Percentiles rank a stretch among this genome's conserved stretches.
These are phyloP conservation scores for Mucor piriformis DNA, from an alignment of 371 early-diverging fungal genomes.

Conservation along the genomic window DNA sequence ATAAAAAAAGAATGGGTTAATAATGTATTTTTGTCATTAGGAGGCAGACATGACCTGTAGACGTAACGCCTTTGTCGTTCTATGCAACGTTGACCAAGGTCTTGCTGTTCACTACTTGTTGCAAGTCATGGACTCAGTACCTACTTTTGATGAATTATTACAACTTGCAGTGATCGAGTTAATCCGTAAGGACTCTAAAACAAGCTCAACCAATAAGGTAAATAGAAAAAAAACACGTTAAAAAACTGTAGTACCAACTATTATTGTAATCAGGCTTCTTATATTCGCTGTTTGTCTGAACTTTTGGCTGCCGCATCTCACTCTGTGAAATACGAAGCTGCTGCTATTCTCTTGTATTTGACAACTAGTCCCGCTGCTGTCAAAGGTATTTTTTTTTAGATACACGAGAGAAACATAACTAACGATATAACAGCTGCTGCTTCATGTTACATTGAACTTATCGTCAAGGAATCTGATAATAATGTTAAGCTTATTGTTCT, in stretches of 20 bases:
- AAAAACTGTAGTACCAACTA: not conserved
- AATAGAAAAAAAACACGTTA: not conserved
- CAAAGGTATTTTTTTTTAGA: conserved; percentile 63
- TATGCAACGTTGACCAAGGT: conserved; percentile 76
- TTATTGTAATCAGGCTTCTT: conserved; percentile 62
- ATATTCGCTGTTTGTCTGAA: conserved; percentile 87
- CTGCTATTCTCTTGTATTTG: conserved; percentile 85
- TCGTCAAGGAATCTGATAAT: conserved; percentile 93
- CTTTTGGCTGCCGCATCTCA: conserved; percentile 79
- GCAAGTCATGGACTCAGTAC: conserved; percentile 72
- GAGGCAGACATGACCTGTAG: conserved; percentile 92
- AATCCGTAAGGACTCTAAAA: conserved; percentile 89
- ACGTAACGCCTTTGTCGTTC: conserved; percentile 93
- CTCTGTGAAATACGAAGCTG: conserved; percentile 97
- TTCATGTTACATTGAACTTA: conserved; percentile 86
- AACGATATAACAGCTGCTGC: conserved; percentile 71
- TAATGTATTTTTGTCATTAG: conserved; percentile 39
- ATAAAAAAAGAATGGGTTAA: not conserved
- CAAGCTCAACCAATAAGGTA: conserved; percentile 81
- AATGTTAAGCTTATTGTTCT: conserved; percentile 97
- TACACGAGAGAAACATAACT: not conserved
- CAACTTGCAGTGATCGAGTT: conserved; percentile 94
- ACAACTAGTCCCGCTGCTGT: conserved; percentile 89
- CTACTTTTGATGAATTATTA: conserved; percentile 85
- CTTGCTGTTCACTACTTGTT: conserved; percentile 86